Evolutionary conservation across 2,329 filamentous ascomycete genomes (phyloP).

Genomic region (Xylaria hypoxylon): DNA sequence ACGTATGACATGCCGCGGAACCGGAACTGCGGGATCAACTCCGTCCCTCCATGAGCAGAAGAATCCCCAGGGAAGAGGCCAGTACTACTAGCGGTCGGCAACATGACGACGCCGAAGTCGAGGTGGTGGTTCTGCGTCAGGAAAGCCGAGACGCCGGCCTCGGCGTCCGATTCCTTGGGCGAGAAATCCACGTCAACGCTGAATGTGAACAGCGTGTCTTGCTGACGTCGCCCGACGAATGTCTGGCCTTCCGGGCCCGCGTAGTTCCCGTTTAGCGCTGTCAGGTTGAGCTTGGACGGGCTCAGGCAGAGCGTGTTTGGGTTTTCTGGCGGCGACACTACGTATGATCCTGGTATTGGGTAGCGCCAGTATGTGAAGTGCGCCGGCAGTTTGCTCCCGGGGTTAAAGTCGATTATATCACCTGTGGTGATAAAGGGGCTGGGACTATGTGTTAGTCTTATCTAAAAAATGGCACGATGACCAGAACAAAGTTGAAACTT

Average conservation of each 20-base stretch:
- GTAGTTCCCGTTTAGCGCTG: conserved; percentile 62
- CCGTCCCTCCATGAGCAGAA: background rate
- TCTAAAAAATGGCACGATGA: background rate
- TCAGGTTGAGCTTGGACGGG: conserved; percentile 65
- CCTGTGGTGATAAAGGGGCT: conserved; percentile 58
- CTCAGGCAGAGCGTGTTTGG: conserved; percentile 59
- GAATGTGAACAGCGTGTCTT: conserved; percentile 66
- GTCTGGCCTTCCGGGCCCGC: conserved; percentile 61
- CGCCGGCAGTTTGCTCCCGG: conserved; percentile 58
- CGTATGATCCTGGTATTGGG: conserved; percentile 60
- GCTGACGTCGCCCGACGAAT: conserved; percentile 66
- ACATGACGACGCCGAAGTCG: conserved; percentile 58
- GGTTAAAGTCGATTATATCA: conserved; percentile 61
- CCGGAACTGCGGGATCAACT: conserved; percentile 56
- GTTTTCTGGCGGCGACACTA: conserved; percentile 57
- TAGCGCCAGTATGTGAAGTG: conserved; percentile 69
- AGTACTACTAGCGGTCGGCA: conserved; percentile 49
- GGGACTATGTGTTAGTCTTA: conserved; percentile 2
- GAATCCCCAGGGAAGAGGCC: conserved; percentile 39
- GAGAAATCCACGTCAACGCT: conserved; percentile 59
- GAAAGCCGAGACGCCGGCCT: conserved; percentile 65
- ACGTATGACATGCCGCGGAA: conserved; percentile 59
- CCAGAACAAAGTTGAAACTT: background rate
- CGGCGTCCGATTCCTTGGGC: conserved; percentile 55
- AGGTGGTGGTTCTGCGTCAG: conserved; percentile 66